Percentiles rank a stretch among this genome's conserved stretches.
Conservation (phyloP, 345 rosid species). For the Brassica rapa region DNA sequence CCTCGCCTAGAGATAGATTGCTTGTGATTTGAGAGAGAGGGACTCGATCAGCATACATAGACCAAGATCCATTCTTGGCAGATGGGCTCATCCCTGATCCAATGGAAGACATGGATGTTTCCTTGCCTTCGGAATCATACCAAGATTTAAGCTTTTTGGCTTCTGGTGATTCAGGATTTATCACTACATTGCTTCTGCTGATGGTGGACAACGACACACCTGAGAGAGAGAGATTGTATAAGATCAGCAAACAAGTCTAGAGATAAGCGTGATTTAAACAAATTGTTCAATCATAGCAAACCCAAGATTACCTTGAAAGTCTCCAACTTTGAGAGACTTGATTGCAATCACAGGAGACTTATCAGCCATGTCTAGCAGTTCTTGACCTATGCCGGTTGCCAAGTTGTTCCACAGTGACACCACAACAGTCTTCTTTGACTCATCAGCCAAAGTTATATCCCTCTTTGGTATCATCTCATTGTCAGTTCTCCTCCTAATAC, state of each 20-base stretch:
- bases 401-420: slow-evolving; percentile 89
- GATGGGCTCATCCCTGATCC: slow-evolving; percentile 63
- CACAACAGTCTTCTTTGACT: slow-evolving; percentile 77
- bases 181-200: slow-evolving; percentile 58
- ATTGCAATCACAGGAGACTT: slow-evolving; percentile 74
- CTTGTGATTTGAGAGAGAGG: slow-evolving; percentile 59
- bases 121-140: slow-evolving; percentile 91
- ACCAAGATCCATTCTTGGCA: slow-evolving; percentile 57
- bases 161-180: slow-evolving; percentile 75
- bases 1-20: slow-evolving; percentile 70
- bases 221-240: slow-evolving; percentile 30
- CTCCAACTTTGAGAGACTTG: slow-evolving; percentile 85
- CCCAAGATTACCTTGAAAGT: slow-evolving; percentile 74
- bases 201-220: slow-evolving; percentile 82
- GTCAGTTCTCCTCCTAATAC: slow-evolving; percentile 75
- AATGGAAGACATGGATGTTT: slow-evolving; percentile 68
- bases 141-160: slow-evolving; percentile 71
- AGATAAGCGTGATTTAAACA: neutral
- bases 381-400: slow-evolving; percentile 77
- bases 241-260: slow-evolving; percentile 8
- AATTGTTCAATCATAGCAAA: neutral
- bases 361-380: slow-evolving; percentile 67
- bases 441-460: slow-evolving; percentile 82
- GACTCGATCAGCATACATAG: slow-evolving; percentile 74
- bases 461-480: slow-evolving; percentile 82